These are phyloP conservation scores for Mikania micrantha DNA, from an alignment of 129 eudicot genomes.

Conservation along the genomic window DNA sequence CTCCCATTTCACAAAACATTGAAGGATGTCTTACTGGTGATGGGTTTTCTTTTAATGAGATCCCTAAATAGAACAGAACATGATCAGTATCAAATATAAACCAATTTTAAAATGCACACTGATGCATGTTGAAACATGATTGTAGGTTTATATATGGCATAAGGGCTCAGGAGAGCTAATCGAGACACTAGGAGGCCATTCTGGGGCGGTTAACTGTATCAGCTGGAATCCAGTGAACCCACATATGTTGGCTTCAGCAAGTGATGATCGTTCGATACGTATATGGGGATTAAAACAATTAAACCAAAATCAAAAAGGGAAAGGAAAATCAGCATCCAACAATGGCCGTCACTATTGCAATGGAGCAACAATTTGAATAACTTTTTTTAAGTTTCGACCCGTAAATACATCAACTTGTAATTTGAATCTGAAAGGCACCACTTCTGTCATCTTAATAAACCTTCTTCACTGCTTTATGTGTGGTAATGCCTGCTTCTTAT, in stretches of 20 bases:
- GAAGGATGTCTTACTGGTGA: not conserved
- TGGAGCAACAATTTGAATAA: constrained; percentile 37
- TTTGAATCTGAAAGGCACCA: constrained; percentile 20
- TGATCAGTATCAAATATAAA: not conserved
- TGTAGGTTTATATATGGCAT: constrained; percentile 58
- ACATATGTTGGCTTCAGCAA: constrained; percentile 38
- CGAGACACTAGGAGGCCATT: constrained; percentile 29
- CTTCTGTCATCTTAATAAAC: constrained; percentile 10
- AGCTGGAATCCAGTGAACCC: constrained; percentile 39
- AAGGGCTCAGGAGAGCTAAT: constrained; percentile 24
- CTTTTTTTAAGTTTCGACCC: constrained; percentile 6
- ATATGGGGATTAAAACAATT: constrained; percentile 47
- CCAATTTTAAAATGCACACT: not conserved
- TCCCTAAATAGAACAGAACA: too few relatives aligned
- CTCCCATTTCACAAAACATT: not conserved
- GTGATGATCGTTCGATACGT: constrained; percentile 36
- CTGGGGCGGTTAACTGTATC: constrained; percentile 31
- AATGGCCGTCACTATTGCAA: constrained; percentile 62
- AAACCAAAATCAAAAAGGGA: constrained; percentile 27
- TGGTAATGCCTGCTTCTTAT: not conserved
- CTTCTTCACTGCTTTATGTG: constrained; percentile 21
- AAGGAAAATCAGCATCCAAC: constrained; percentile 19
- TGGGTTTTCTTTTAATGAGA: not conserved
- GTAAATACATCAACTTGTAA: constrained; percentile 33
- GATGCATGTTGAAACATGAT: constrained; percentile 8